phyloP scores from a whole-genome alignment of 2,329 filamentous ascomycete species.

The Atkinsonella texensis region DNA sequence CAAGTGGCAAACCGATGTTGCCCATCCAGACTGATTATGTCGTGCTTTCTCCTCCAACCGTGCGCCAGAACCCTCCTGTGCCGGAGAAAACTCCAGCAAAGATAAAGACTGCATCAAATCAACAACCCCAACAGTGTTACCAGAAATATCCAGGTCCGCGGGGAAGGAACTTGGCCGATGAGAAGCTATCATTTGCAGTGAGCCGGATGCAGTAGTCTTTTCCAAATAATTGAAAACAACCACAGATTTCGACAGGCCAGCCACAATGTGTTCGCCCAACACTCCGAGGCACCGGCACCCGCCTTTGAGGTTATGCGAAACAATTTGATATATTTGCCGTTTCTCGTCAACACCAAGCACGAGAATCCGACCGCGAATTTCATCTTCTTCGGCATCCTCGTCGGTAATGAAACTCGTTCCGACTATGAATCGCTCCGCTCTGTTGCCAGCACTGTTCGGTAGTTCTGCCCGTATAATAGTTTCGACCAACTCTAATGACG shows the following conservation, averaged over 20 bases:
- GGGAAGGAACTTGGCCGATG: slow-evolving; percentile 79
- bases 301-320: slow-evolving; percentile 59
- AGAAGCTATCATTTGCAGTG: slow-evolving; percentile 57
- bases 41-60: slow-evolving; percentile 62
- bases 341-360: slow-evolving; percentile 72
- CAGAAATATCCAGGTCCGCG: slow-evolving; percentile 64
- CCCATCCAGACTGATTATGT: slow-evolving; percentile 73
- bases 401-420: slow-evolving; percentile 71
- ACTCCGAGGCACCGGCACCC: slow-evolving; percentile 70
- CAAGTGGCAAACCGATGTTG: slow-evolving; percentile 63
- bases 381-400: slow-evolving; percentile 36
- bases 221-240: slow-evolving; percentile 45
- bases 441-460: slow-evolving; percentile 40
- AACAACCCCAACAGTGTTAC: slow-evolving; percentile 66
- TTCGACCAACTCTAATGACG: slow-evolving; percentile 63
- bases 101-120: slow-evolving; percentile 92
- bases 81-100: slow-evolving; percentile 58
- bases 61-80: slow-evolving; percentile 43
- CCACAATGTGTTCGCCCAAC: slow-evolving; percentile 66
- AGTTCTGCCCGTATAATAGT: slow-evolving; percentile 69
- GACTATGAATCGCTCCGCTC: slow-evolving; percentile 73
- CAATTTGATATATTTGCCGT: slow-evolving; percentile 59
- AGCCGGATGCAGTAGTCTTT: slow-evolving; percentile 40
- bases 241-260: slow-evolving; percentile 81
- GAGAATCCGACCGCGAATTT: slow-evolving; percentile 60